Evolutionary conservation across 2,329 filamentous ascomycete genomes (phyloP), one percentile per base, ranked within the genome.

Genomic region (Helicocarpus griseus): DNA sequence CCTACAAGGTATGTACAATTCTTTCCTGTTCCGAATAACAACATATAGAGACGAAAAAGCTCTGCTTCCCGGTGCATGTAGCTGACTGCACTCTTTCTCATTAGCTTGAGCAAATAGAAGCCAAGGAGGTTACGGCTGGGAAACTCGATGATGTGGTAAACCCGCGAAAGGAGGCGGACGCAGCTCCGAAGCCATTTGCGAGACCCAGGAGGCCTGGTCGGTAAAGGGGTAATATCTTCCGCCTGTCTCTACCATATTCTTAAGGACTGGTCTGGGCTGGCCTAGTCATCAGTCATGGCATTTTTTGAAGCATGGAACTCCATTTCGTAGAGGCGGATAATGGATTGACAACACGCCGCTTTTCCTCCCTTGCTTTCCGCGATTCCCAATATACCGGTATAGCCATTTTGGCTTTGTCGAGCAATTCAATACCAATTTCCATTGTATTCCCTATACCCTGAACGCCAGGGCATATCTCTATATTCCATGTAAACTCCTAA

Each of bases 171-270:
- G 71, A 78, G 57, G 66, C 70, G 52, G 70, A 78, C 57, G 66
- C 70, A 52, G 70, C 66, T 33, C 58, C 64, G 50, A 76, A 74
- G 56, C 78, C 75, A 13, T 85, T 85, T 65, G 77, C 80, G 22
- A 78, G 79, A 66, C 81, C 81, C 11, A 83, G 81, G 72, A 75
- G 80, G 60, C 81, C 81, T 1, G 81, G 81, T 29, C 68, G 69
- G 65, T 72, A 63, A 60, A 44, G n/a, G 7, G 13, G 5, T 38
- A 21, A 36, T 21, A n/a, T 13, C 8, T 17, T 9, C 22, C 14
- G 21, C 22, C 13, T 28, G 24, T 26, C n/a, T 9, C 13, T 13
- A 22, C 40, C 14, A n/a, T 29, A n/a, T 31, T 14, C 8, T 11
- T 24, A 7, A 45, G 26, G 41, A 45, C 17, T 31, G 26, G 41